These are phyloP conservation scores for Oryza punctata DNA, from an alignment of 176 grass and related monocot species.

Conservation along the genomic window DNA sequence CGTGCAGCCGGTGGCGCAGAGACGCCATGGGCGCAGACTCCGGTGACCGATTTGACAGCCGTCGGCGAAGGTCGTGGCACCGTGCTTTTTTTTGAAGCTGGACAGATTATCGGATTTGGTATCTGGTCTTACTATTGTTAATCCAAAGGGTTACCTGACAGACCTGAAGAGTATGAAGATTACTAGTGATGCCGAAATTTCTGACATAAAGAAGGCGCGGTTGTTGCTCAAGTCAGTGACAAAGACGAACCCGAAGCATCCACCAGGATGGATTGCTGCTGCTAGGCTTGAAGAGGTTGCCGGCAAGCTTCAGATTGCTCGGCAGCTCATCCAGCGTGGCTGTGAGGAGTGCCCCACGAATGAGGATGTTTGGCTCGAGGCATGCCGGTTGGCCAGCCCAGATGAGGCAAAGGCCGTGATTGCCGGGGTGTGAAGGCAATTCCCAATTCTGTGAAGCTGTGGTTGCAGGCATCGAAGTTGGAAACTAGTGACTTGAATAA, in stretches of 20 bases:
- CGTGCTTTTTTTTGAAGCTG: slow-evolving; percentile 86
- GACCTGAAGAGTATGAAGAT: slow-evolving; percentile 98
- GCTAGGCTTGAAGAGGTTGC: slow-evolving; percentile 89
- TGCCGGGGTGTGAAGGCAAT: slow-evolving; percentile 78
- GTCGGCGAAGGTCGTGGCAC: slow-evolving; percentile 92
- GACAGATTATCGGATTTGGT: slow-evolving; percentile 86
- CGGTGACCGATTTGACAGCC: slow-evolving; percentile 82
- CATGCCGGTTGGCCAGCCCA: slow-evolving; percentile 81
- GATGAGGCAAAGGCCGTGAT: slow-evolving; percentile 90
- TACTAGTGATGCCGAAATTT: slow-evolving; percentile 94
- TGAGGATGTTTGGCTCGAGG: slow-evolving; percentile 93
- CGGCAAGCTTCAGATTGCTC: slow-evolving; percentile 73
- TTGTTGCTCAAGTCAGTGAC: slow-evolving; percentile 85
- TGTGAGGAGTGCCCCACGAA: slow-evolving; percentile 94
- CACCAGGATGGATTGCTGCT: slow-evolving; percentile 93
- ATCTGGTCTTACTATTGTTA: slow-evolving; percentile 80
- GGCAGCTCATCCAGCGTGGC: slow-evolving; percentile 78
- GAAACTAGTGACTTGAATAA: slow-evolving; percentile 68
- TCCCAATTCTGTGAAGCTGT: slow-evolving; percentile 88
- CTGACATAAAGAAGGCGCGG: slow-evolving; percentile 91
- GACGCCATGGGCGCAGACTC: slow-evolving; percentile 80
- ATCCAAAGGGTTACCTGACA: slow-evolving; percentile 91
- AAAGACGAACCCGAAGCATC: slow-evolving; percentile 89
- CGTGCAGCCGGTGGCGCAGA: slow-evolving; percentile 66
- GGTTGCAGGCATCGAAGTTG: slow-evolving; percentile 80